phyloP scores from a whole-genome alignment of 805 yeast species.

The Candida methanosorbosa region DNA sequence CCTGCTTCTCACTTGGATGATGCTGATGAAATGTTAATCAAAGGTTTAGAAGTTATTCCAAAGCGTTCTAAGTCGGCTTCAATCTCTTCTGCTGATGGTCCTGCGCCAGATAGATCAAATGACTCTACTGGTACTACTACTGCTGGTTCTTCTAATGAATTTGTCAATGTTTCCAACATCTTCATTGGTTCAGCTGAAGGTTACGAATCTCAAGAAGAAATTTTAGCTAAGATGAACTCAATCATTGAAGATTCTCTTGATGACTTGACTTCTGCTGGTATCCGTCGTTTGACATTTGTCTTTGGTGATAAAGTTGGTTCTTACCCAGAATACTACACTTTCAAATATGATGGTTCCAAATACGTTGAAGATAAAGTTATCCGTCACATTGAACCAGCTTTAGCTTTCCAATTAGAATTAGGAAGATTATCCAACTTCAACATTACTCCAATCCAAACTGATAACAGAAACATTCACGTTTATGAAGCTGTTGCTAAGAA shows the following conservation, averaged over 20 bases:
- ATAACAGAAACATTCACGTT: slow-evolving; percentile 95
- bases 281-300: slow-evolving; percentile 91
- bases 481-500: slow-evolving; percentile 95
- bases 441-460: slow-evolving; percentile 91
- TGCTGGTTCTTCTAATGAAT: slow-evolving; percentile 19
- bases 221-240: slow-evolving; percentile 53
- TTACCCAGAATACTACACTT: slow-evolving; percentile 93
- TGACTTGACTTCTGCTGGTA: slow-evolving; percentile 59
- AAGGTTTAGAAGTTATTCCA: slow-evolving; percentile 68
- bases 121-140: slow-evolving; percentile 8
- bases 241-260: slow-evolving; percentile 60
- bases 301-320: slow-evolving; percentile 77
- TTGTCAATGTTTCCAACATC: slow-evolving; percentile 77
- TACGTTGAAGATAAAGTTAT: slow-evolving; percentile 85
- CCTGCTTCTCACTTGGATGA: slow-evolving; percentile 83
- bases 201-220: slow-evolving; percentile 58
- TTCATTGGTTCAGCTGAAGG: slow-evolving; percentile 71
- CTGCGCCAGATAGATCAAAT: slow-evolving; percentile 39
- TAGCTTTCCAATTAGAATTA: slow-evolving; percentile 94
- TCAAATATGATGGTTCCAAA: slow-evolving; percentile 63
- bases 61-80: slow-evolving; percentile 29
- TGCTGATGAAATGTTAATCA: slow-evolving; percentile 69
- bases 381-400: slow-evolving; percentile 97
- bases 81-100: slow-evolving; percentile 29
- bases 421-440: slow-evolving; percentile 91